Conservation (phyloP, 139 green algal species). For the Tetradesmus obliquus region DNA sequence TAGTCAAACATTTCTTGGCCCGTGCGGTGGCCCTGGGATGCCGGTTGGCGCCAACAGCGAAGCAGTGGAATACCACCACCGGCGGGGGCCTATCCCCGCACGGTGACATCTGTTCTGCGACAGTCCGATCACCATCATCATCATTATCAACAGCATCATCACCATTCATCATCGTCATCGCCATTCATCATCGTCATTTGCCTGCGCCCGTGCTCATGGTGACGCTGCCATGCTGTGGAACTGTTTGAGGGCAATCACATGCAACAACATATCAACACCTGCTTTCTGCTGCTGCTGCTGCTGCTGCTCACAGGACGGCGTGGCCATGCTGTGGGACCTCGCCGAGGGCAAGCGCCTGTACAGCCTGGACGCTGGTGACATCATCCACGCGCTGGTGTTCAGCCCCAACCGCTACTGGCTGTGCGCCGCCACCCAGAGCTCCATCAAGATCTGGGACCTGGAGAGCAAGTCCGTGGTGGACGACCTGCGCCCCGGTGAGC, state of each 20-base stretch:
- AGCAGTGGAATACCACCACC: slow-evolving; percentile 34
- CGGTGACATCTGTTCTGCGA: neutral
- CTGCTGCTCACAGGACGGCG: slow-evolving; percentile 82
- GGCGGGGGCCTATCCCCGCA: neutral
- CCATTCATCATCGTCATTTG: too few species aligned
- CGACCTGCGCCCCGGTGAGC: slow-evolving; percentile 79
- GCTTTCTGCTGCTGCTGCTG: neutral
- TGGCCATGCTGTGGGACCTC: slow-evolving; percentile 99
- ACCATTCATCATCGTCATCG: neutral
- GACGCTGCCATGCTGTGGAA: neutral
- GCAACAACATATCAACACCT: neutral
- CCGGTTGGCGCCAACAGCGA: slow-evolving; percentile 47
- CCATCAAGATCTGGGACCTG: slow-evolving; percentile 97
- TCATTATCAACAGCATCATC: too few species aligned
- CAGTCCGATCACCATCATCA: too few species aligned
- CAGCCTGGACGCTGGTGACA: slow-evolving; percentile 95
- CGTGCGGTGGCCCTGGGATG: slow-evolving; percentile 34
- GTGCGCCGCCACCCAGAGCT: slow-evolving; percentile 93
- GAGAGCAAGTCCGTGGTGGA: slow-evolving; percentile 97
- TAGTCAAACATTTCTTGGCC: slow-evolving; percentile 51
- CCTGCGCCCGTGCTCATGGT: neutral
- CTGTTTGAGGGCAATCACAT: neutral
- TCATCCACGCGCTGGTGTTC: slow-evolving; percentile 99
- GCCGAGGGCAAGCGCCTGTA: slow-evolving; percentile 99
- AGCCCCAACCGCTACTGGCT: slow-evolving; percentile 98